phyloP scores from a whole-genome alignment of 345 rosid genomes.

The Combretum micranthum region DNA sequence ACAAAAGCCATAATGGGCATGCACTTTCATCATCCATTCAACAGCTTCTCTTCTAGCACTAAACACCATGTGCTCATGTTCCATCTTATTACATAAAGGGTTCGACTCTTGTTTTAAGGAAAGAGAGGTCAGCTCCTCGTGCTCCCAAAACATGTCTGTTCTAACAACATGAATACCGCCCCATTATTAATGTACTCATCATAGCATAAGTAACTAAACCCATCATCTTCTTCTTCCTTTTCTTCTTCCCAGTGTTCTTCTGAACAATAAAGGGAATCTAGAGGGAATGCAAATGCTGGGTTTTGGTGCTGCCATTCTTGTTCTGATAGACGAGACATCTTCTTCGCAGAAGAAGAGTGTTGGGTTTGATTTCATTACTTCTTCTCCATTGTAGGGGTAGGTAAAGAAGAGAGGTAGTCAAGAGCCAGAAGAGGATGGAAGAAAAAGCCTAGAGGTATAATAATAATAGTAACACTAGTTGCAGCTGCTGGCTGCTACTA shows the following conservation, averaged over 20 bases:
- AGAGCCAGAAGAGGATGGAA: too few relatives aligned
- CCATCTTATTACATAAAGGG: constrained; percentile 18
- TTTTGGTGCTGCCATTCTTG: constrained; percentile 12
- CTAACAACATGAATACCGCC: constrained; percentile 15
- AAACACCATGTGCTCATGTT: constrained; percentile 22
- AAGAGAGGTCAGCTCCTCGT: constrained; percentile 42
- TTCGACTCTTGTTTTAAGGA: constrained; percentile 37
- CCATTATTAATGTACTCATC: not conserved
- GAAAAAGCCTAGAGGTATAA: too few relatives aligned
- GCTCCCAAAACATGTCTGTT: constrained; percentile 54
- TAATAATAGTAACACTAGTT: too few relatives aligned
- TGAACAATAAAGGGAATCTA: constrained; percentile 49
- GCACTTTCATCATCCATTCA: constrained; percentile 22
- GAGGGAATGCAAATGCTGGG: constrained; percentile 9
- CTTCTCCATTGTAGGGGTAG: not conserved
- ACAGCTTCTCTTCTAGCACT: constrained; percentile 42
- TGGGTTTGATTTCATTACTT: constrained; percentile 32
- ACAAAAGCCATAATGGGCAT: constrained; percentile 42
- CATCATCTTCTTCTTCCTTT: constrained; percentile 4
- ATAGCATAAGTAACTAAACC: not conserved
- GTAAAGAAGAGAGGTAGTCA: not conserved
- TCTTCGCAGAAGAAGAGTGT: constrained; percentile 37
- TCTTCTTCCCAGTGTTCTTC: constrained; percentile 51
- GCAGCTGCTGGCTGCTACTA: too few relatives aligned
- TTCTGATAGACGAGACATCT: constrained; percentile 29